These are phyloP conservation scores for Aquilaria yunnanensis DNA, from an alignment of 345 rosid species.

Conservation along the genomic window DNA sequence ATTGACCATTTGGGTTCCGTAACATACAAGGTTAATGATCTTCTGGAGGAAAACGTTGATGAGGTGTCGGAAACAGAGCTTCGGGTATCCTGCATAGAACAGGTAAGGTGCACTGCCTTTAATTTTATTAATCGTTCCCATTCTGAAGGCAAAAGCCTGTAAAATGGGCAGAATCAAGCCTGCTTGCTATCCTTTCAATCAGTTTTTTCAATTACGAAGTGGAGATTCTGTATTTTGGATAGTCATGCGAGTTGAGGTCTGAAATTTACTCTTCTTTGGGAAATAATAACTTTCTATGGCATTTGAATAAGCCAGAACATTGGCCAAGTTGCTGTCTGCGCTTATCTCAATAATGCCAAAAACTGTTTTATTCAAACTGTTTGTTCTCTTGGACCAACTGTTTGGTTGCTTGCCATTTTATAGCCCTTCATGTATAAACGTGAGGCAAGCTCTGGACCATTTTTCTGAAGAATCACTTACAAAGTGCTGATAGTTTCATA, in stretches of 20 bases:
- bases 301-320: no score
- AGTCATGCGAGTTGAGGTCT: neutral
- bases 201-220: neutral
- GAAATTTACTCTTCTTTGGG: no score
- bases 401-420: no score
- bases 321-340: no score
- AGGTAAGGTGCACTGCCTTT: slow-evolving; percentile 33
- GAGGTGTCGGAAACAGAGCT: slow-evolving; percentile 73
- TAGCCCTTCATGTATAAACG: no score
- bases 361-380: no score
- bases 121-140: no score
- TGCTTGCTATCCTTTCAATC: neutral
- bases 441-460: no score
- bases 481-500: slow-evolving; percentile 6
- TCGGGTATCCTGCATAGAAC: slow-evolving; percentile 78
- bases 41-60: slow-evolving; percentile 80
- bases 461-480: neutral
- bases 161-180: neutral
- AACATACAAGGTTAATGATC: slow-evolving; percentile 79
- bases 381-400: no score
- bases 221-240: neutral
- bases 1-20: slow-evolving; percentile 96
- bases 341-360: no score
- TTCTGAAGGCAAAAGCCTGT: no score
- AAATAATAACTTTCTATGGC: no score